Conservation (phyloP, 176 grass and related monocot genomes). For the Raddia distichophylla region DNA sequence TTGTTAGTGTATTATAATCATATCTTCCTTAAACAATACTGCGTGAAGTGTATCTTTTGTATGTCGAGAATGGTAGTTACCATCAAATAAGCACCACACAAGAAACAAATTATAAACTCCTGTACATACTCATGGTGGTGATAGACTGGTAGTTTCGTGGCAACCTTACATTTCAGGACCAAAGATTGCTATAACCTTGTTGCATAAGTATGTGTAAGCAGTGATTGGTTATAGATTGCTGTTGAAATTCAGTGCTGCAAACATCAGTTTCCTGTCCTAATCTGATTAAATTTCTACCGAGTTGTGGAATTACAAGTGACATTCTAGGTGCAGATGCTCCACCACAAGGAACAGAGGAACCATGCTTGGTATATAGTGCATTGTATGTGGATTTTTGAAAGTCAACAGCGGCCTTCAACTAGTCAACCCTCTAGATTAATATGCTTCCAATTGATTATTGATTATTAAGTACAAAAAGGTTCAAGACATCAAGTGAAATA, state of each 20-base stretch:
- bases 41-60: background rate
- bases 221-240: background rate
- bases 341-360: background rate
- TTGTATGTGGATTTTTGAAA: background rate
- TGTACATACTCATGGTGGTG: background rate
- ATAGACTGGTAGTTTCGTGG: constrained; percentile 17
- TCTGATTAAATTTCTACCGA: background rate
- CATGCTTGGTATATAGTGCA: background rate
- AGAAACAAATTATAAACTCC: background rate
- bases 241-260: background rate
- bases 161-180: background rate
- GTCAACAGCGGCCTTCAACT: background rate
- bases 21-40: background rate
- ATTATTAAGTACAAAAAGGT: background rate
- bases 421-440: background rate
- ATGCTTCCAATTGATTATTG: constrained; percentile 2
- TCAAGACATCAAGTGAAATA: background rate
- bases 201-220: background rate
- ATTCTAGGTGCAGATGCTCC: background rate
- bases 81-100: background rate
- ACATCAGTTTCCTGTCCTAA: background rate
- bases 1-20: background rate
- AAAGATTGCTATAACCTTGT: background rate
- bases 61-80: background rate
- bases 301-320: constrained; percentile 14